A percentile compares a stretch with the other conserved stretches of the same genome.
phyloP scores from a whole-genome alignment of 345 rosid genomes.

The Camelina hispida region DNA sequence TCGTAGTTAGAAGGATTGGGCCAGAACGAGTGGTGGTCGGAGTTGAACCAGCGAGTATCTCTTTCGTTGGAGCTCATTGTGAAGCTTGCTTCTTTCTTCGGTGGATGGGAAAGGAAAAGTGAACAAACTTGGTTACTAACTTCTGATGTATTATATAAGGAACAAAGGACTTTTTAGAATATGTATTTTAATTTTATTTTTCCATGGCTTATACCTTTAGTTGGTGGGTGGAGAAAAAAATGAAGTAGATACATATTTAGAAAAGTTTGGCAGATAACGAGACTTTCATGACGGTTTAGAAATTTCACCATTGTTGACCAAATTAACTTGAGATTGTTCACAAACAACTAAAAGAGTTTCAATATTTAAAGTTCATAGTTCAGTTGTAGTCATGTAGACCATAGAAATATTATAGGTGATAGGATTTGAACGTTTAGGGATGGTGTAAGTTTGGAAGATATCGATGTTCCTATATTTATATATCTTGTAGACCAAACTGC shows the following conservation, averaged over 20 bases:
- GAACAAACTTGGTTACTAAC: conserved; percentile 19
- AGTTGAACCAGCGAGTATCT: conserved; percentile 25
- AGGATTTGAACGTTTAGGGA: background rate
- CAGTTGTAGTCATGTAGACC: background rate
- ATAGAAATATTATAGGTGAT: background rate
- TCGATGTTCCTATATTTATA: background rate
- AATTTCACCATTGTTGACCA: conserved; percentile 32
- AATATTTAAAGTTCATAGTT: too few relatives aligned
- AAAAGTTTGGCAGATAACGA: conserved; percentile 7
- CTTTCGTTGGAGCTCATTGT: conserved; percentile 41
- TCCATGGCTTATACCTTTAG: conserved; percentile 24
- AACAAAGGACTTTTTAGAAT: background rate
- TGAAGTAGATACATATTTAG: background rate
- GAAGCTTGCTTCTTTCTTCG: conserved; percentile 14
- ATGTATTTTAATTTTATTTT: background rate
- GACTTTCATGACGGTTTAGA: conserved; percentile 19
- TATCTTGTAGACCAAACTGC: background rate
- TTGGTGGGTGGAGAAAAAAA: conserved; percentile 36
- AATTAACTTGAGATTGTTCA: background rate
- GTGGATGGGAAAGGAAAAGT: conserved; percentile 18
- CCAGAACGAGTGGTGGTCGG: conserved; percentile 30
- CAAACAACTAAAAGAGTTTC: too few relatives aligned
- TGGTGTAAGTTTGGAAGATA: conserved; percentile 14
- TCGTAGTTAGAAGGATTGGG: conserved; percentile 27
- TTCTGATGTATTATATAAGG: conserved; percentile 31